phyloP scores from a whole-genome alignment of 352 stramenopile species.

The Globisporangium barbulae region DNA sequence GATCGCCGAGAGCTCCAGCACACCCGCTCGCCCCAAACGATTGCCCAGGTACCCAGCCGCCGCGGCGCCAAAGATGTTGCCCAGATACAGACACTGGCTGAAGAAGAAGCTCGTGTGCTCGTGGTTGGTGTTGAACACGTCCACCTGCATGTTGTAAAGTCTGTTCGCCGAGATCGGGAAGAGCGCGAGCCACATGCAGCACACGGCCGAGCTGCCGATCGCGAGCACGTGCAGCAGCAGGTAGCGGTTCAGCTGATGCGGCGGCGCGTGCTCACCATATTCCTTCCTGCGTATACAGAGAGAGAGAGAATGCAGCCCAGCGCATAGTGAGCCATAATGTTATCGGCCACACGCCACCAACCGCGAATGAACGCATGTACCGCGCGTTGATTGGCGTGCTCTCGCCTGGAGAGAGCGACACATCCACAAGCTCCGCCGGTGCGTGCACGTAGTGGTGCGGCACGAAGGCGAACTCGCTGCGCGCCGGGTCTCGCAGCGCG shows the following conservation, averaged over 20 bases:
- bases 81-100: conserved; percentile 58
- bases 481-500: conserved; percentile 57
- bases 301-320: not conserved
- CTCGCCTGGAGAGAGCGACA: conserved; percentile 38
- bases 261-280: conserved; percentile 22
- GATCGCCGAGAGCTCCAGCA: conserved; percentile 71
- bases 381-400: conserved; percentile 61
- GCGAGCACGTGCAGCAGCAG: conserved; percentile 58
- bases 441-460: conserved; percentile 74
- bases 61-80: conserved; percentile 56
- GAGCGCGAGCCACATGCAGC: conserved; percentile 51
- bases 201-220: conserved; percentile 40
- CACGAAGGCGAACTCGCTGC: conserved; percentile 81
- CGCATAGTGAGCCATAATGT: not conserved
- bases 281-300: conserved; percentile 10
- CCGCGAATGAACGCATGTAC: not conserved
- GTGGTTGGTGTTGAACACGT: conserved; percentile 74
- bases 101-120: conserved; percentile 71
- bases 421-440: conserved; percentile 30
- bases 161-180: conserved; percentile 68
- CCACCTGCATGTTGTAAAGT: conserved; percentile 85
- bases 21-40: conserved; percentile 57
- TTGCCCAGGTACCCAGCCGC: conserved; percentile 57
- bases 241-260: conserved; percentile 47
- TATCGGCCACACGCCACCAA: not conserved